These are phyloP conservation scores for Trifolium fragiferum DNA, from an alignment of 306 rosid species.

Conservation along the genomic window DNA sequence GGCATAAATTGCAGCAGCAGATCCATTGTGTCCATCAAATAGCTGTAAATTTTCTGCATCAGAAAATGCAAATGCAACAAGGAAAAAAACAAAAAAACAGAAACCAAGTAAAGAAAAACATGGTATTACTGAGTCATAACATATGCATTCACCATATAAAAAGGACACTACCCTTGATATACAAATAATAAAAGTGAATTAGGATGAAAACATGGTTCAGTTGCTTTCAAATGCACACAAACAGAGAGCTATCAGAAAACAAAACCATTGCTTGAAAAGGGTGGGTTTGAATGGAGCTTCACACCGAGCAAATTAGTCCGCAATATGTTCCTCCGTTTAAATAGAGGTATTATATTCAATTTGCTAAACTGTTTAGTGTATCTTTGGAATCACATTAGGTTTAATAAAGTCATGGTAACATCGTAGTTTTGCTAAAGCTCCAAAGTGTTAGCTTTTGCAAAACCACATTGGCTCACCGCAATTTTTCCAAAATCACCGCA, in stretches of 20 bases:
- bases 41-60: slow-evolving; percentile 64
- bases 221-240: slow-evolving; percentile 2
- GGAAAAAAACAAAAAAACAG: not conserved
- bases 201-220: not conserved
- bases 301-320: not conserved
- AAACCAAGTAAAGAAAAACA: slow-evolving; percentile 14
- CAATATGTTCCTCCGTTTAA: not conserved
- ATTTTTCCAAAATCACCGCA: not conserved
- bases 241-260: slow-evolving; percentile 20
- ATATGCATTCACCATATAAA: not conserved
- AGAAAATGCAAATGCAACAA: slow-evolving; percentile 46
- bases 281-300: not conserved
- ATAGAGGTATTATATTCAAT: not conserved
- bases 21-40: slow-evolving; percentile 98
- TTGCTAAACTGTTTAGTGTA: not conserved
- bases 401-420: not conserved
- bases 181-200: slow-evolving; percentile 24
- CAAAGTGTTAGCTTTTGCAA: not conserved
- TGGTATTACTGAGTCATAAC: slow-evolving; percentile 4
- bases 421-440: not conserved
- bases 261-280: not conserved
- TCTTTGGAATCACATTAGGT: not conserved
- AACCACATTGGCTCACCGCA: not conserved
- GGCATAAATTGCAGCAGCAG: slow-evolving; percentile 94
- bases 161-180: slow-evolving; percentile 11